Conservation (phyloP, 257 asterid species). For the Lithospermum erythrorhizon region DNA sequence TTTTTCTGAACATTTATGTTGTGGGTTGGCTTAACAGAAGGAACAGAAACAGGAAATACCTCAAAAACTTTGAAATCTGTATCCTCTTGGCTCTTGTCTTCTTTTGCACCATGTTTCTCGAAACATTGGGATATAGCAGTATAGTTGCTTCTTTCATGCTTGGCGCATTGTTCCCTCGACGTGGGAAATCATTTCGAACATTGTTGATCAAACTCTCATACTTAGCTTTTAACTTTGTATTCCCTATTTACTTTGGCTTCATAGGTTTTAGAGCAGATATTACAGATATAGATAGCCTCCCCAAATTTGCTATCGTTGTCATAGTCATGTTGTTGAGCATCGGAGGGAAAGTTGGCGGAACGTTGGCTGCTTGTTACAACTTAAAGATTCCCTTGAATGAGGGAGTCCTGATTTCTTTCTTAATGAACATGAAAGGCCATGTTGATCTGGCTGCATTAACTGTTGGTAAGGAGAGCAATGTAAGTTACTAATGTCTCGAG, state of each 20-base stretch:
- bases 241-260: slow-evolving; percentile 91
- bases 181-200: slow-evolving; percentile 84
- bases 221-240: slow-evolving; percentile 64
- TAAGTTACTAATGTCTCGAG: slow-evolving; percentile 23
- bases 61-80: slow-evolving; percentile 57
- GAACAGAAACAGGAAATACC: slow-evolving; percentile 67
- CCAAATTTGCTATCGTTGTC: slow-evolving; percentile 37
- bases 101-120: slow-evolving; percentile 64
- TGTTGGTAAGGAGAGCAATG: slow-evolving; percentile 41
- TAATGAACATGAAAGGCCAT: slow-evolving; percentile 94
- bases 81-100: slow-evolving; percentile 52
- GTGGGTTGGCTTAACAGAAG: slow-evolving; percentile 68
- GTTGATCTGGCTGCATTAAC: slow-evolving; percentile 76
- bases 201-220: slow-evolving; percentile 71
- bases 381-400: slow-evolving; percentile 76
- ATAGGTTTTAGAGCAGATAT: slow-evolving; percentile 81
- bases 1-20: slow-evolving; percentile 37
- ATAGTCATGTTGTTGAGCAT: slow-evolving; percentile 63
- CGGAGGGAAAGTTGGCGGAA: slow-evolving; percentile 86
- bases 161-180: slow-evolving; percentile 84
- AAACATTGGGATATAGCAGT: slow-evolving; percentile 75
- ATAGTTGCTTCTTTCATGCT: slow-evolving; percentile 64
- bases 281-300: slow-evolving; percentile 34
- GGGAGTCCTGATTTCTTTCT: slow-evolving; percentile 83
- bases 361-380: slow-evolving; percentile 68